These are phyloP conservation scores for Pyrus betulifolia DNA, from an alignment of 306 rosid genomes.

Conservation along the genomic window DNA sequence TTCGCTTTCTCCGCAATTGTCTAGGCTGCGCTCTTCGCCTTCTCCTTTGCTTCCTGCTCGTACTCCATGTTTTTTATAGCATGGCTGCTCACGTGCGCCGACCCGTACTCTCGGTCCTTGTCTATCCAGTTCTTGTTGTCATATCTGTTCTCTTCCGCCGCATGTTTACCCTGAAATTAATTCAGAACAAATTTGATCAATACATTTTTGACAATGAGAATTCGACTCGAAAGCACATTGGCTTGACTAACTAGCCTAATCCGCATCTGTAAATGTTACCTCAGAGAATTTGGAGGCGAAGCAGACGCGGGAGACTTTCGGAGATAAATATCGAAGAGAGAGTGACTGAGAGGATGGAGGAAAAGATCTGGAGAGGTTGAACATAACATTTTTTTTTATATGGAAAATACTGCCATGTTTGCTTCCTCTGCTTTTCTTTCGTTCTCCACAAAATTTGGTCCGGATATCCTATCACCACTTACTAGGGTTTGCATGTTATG, in stretches of 20 bases:
- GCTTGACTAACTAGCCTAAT: background rate
- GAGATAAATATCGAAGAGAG: slow-evolving; percentile 17
- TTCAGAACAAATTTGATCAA: background rate
- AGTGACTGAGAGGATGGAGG: slow-evolving; percentile 30
- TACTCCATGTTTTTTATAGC: slow-evolving; percentile 22
- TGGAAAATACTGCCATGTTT: slow-evolving; percentile 41
- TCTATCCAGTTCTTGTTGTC: slow-evolving; percentile 17
- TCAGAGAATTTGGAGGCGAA: slow-evolving; percentile 41
- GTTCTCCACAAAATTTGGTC: background rate
- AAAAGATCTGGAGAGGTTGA: slow-evolving; percentile 48
- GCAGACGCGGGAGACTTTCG: slow-evolving; percentile 43
- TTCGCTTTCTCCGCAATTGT: slow-evolving; percentile 6
- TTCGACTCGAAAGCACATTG: background rate
- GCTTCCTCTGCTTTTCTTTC: background rate
- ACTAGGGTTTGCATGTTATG: slow-evolving; percentile 4
- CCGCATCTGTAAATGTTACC: slow-evolving; percentile 9
- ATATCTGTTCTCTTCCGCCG: slow-evolving; percentile 17
- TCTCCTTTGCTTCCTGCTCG: slow-evolving; percentile 2
- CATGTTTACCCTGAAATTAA: slow-evolving; percentile 36
- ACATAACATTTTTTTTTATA: slow-evolving; percentile 30
- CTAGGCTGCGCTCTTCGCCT: slow-evolving; percentile 4
- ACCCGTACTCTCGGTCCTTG: background rate
- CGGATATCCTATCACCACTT: background rate
- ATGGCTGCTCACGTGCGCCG: slow-evolving; percentile 8
- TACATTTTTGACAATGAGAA: background rate